A percentile compares a stretch with the other conserved stretches of the same genome.
Evolutionary conservation across 2,329 filamentous ascomycete species (phyloP).

Genomic region (Pestalotiopsis sp.): DNA sequence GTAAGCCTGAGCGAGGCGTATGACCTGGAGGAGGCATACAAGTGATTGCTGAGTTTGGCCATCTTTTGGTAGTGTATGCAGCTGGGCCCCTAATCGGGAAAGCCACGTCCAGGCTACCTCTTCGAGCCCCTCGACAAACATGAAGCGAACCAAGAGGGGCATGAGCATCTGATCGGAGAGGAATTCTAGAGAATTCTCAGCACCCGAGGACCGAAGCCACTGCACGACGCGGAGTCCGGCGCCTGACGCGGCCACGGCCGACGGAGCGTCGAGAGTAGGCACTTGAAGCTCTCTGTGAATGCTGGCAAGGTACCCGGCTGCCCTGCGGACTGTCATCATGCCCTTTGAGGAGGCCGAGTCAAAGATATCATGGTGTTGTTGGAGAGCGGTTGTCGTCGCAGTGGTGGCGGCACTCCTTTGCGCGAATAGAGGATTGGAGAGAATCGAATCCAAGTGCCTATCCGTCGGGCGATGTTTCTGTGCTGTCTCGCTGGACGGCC

Average conservation of each 20-base stretch:
- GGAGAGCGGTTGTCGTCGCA: constrained; percentile 11
- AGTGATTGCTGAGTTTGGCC: constrained; percentile 18
- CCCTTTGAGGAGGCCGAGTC: constrained; percentile 57
- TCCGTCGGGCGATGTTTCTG: constrained; percentile 42
- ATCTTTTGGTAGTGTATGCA: constrained; percentile 17
- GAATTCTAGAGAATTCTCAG: constrained; percentile 49
- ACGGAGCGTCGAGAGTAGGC: constrained; percentile 32
- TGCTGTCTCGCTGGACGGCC: constrained; percentile 6
- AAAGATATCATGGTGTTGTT: constrained; percentile 58
- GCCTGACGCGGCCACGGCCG: constrained; percentile 42
- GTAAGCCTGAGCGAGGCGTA: constrained; percentile 36
- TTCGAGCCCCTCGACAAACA: constrained; percentile 56
- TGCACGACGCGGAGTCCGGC: constrained; percentile 51
- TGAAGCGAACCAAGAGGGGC: constrained; percentile 47
- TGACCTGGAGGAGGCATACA: constrained; percentile 43
- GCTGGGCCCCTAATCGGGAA: constrained; percentile 35
- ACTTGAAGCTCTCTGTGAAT: constrained; percentile 45
- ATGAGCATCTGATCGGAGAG: constrained; percentile 42
- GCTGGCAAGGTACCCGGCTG: constrained; percentile 55
- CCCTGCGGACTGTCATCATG: constrained; percentile 57
- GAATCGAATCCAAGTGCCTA: constrained; percentile 57
- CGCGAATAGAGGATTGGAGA: constrained; percentile 59
- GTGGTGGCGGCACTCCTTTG: constrained; percentile 20
- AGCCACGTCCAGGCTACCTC: constrained; percentile 58
- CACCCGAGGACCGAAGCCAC: constrained; percentile 57